Evolutionary conservation across 768 basidiomycete species (phyloP).

Genomic region (Suillus spraguei): DNA sequence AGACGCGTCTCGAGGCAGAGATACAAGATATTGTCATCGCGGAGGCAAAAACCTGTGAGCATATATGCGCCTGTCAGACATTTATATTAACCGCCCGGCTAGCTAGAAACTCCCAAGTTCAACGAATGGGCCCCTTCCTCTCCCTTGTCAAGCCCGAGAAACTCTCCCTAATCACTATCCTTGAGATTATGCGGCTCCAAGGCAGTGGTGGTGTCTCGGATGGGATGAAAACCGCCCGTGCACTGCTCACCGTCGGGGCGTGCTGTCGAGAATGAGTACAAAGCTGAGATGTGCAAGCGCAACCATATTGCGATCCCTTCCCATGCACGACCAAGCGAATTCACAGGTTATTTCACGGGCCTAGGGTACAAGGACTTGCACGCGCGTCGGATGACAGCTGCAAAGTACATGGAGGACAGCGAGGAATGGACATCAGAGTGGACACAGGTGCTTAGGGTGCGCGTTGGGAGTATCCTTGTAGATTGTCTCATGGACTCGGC

Average conservation of each 20-base stretch:
- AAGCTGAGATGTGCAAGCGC: constrained; percentile 74
- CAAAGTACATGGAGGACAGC: constrained; percentile 62
- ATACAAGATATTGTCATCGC: constrained; percentile 45
- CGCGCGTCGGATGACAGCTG: constrained; percentile 65
- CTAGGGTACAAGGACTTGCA: constrained; percentile 63
- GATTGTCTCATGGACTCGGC: constrained; percentile 86
- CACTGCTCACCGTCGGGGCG: constrained; percentile 78
- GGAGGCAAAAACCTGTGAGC: constrained; percentile 36
- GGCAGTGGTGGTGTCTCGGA: constrained; percentile 75
- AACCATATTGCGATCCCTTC: constrained; percentile 56
- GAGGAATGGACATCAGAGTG: constrained; percentile 82
- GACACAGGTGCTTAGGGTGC: constrained; percentile 76
- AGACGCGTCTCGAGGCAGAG: constrained; percentile 50
- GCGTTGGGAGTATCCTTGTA: constrained; percentile 81
- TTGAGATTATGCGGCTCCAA: constrained; percentile 84
- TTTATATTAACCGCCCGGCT: not conserved
- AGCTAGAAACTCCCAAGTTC: constrained; percentile 12
- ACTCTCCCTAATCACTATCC: constrained; percentile 85
- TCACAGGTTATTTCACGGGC: constrained; percentile 54
- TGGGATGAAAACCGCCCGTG: constrained; percentile 91
- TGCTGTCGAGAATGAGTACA: constrained; percentile 89
- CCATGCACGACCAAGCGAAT: constrained; percentile 25
- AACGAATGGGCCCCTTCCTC: constrained; percentile 67
- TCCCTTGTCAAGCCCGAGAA: constrained; percentile 73
- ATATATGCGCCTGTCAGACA: not conserved